Evolutionary conservation across 371 early-diverging fungal species (phyloP).

Genomic region (Fennellomyces sp.): DNA sequence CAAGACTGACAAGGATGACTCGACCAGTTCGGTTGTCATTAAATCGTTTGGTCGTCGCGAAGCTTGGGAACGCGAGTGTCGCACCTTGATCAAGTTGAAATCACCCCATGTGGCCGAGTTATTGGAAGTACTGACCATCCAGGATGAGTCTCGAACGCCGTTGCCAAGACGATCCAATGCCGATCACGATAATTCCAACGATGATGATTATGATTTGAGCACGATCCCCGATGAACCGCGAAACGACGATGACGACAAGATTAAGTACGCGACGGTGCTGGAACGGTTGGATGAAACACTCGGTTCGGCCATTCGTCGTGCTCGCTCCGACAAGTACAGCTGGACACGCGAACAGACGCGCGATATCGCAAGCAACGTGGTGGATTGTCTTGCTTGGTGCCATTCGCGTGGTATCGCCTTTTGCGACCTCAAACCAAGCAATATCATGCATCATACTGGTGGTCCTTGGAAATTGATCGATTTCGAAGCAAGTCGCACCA

Average conservation of each 20-base stretch:
- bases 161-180: slow-evolving; percentile 2
- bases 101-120: slow-evolving; percentile 44
- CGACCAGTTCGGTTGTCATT: slow-evolving; percentile 18
- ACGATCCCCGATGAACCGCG: neutral
- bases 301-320: slow-evolving; percentile 14
- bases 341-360: slow-evolving; percentile 12
- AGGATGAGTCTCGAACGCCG: slow-evolving; percentile 22
- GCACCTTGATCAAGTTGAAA: slow-evolving; percentile 38
- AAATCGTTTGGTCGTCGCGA: slow-evolving; percentile 53
- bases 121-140: slow-evolving; percentile 49
- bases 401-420: slow-evolving; percentile 33
- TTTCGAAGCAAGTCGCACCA: slow-evolving; percentile 51
- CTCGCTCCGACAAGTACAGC: slow-evolving; percentile 12
- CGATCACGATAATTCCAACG: slow-evolving; percentile 1
- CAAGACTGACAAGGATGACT: slow-evolving; percentile 10
- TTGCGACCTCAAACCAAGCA: slow-evolving; percentile 40
- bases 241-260: slow-evolving; percentile 23
- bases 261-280: slow-evolving; percentile 43
- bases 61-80: slow-evolving; percentile 56
- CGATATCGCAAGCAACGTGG: slow-evolving; percentile 2
- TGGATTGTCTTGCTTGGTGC: slow-evolving; percentile 39
- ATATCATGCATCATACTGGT: slow-evolving; percentile 34
- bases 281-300: slow-evolving; percentile 44
- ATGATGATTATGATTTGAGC: slow-evolving; percentile 5
- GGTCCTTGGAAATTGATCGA: slow-evolving; percentile 44